A percentile compares a stretch with the other conserved stretches of the same genome.
Conservation (phyloP, 352 stramenopile genomes). For the Globisporangium camurandrum region DNA sequence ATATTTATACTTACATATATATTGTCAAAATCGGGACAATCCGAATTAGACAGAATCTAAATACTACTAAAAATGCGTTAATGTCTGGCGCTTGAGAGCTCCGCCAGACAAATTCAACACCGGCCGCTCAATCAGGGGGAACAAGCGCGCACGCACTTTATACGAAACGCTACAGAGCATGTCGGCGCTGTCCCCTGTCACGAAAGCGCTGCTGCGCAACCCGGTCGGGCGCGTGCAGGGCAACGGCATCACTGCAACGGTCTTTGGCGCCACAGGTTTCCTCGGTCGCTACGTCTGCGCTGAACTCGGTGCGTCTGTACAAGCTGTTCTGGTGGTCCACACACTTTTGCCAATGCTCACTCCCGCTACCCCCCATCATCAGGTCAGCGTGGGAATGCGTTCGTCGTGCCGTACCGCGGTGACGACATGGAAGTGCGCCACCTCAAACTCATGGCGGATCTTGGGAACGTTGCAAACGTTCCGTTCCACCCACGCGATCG, state of each 20-base stretch:
- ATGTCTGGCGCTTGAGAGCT: too few relatives aligned
- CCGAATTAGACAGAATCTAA: too few relatives aligned
- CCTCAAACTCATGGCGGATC: conserved; percentile 91
- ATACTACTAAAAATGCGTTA: too few relatives aligned
- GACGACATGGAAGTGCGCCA: conserved; percentile 92
- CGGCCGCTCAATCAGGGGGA: not conserved
- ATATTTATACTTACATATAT: too few relatives aligned
- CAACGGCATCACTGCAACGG: conserved; percentile 86
- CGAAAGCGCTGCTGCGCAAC: conserved; percentile 68
- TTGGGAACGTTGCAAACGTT: conserved; percentile 84
- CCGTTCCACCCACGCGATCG: conserved; percentile 86
- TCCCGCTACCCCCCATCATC: not conserved
- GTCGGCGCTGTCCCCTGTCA: conserved; percentile 77
- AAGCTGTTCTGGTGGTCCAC: not conserved
- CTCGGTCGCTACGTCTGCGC: conserved; percentile 93
- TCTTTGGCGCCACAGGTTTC: conserved; percentile 95
- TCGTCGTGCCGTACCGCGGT: conserved; percentile 88
- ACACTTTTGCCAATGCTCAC: not conserved
- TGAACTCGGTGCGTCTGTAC: conserved; percentile 76
- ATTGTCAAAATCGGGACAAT: too few relatives aligned
- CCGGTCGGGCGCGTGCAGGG: conserved; percentile 60
- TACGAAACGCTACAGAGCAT: too few relatives aligned
- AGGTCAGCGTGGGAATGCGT: conserved; percentile 72
- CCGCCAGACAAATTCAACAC: too few relatives aligned
- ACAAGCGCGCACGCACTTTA: not conserved